Base-by-base conservation (phyloP, 1,284 basidiomycete genomes). In the Caloboletus inedulis region DNA sequence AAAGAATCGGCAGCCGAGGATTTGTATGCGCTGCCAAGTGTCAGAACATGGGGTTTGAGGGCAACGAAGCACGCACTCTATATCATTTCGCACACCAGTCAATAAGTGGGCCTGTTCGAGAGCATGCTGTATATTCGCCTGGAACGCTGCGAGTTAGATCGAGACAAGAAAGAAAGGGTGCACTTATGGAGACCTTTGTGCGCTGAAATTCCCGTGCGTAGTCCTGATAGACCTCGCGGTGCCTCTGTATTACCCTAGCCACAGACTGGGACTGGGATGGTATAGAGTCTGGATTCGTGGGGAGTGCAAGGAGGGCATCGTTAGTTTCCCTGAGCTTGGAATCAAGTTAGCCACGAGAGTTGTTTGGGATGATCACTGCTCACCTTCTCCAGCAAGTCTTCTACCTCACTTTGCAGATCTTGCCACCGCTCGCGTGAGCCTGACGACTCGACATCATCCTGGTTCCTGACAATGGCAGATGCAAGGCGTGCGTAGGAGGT, bases 41-140 rank as follows among this genome's bases (percentile, higher is more conserved):
- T 61, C 19, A 39, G 31, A 42, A 13, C 33, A 31, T 10, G 19
- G 27, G n/a, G 19, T 29, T 18, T 25, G 35, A 51, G 30, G 19
- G 30, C 42, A 33, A 18, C 5, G n/a, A 52, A 46, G 12, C 12
- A 77, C 86, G 52, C 59, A 95, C 93, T 93, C 88, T 59, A 98
- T 98, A 62, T 99, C 96, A 60, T 95, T 94, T 55, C 94, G 81
- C 3, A 98, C 94, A n/a, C 90, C 91, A 27, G 83, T 88, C 19
- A 99, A 76, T 16, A 99, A 74, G 68, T 93, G 95, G 1, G 87
- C 87, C 63, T 94, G 82, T 64, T 95, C 89, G 43, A 96, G 73
- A 0, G 93, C 91, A 54, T 85, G 78, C 61, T 91, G 81, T n/a
- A 94, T 84, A 66, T 90, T 94, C 29, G 78, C 73, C 90, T 92